Base-by-base conservation (phyloP, 140 eudicot genomes). In the Cichorium intybus region DNA sequence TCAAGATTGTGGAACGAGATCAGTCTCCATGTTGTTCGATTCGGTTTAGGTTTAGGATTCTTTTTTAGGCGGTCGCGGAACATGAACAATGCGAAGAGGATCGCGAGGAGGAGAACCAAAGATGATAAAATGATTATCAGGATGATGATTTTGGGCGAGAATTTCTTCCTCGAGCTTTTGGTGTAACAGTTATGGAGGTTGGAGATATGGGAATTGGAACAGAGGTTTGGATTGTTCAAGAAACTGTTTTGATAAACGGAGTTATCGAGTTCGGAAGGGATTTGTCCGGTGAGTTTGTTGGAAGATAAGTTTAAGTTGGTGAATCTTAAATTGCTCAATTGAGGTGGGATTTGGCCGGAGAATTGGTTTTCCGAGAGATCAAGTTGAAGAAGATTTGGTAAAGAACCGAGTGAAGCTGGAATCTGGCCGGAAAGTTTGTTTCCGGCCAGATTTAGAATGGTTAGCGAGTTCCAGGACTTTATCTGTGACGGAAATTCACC, bases 1-100 rank as follows among this genome's bases (percentile, higher is more conserved):
- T 91, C 86, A 49, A 91, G 39, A 41, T 85, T 82, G 24, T 87
- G 91, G 57, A 91, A 91, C 10, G 97, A 74, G 61, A 86, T 87
- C 16, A 87, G 56, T 43, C 82, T 87, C 95, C 97, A 87, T 5
- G 77, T 70, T 5, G 73, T 69, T n/a, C 74, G 72, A 18, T 73
- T 73, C 1, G 60, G 66, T 12, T 45, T 78, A 9, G 60, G 66
- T 12, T 45, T 78, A 9, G 72, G 85, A 51, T 74, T 82, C 79
- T 69, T 81, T 67, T 62, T 81, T 60, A 41, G 56, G 68, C 64
- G 51, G 70, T 77, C 80, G 56, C 72, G 68, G 48, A 84, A 76
- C 78, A 66, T 18, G 33, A 56, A 79, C 39, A 78, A 50, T 2
- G 72, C 71, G 50, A 73, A 47, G 9, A 75, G 10, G 56, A 76